A percentile compares a stretch with the other conserved stretches of the same genome.
Conservation (phyloP, 108 stramenopile species). For the Discostella stelligeroides region DNA sequence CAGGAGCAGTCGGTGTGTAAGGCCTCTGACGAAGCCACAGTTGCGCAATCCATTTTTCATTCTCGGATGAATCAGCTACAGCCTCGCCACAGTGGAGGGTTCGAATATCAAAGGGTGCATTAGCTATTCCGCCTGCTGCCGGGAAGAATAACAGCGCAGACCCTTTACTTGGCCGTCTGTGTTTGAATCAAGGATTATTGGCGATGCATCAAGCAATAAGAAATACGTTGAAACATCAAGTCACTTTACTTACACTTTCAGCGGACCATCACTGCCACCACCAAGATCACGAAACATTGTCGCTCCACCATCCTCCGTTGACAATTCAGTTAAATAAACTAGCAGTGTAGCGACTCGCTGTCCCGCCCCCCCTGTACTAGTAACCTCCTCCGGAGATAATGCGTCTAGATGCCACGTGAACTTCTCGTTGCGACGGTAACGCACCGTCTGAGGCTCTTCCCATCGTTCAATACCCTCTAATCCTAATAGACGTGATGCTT, state of each 20-base stretch:
- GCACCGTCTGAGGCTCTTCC: slow-evolving; percentile 88
- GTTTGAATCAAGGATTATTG: too few relatives aligned
- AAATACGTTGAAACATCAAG: too few relatives aligned
- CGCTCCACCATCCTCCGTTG: slow-evolving; percentile 62
- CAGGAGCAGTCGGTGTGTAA: slow-evolving; percentile 71
- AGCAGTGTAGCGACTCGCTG: slow-evolving; percentile 80
- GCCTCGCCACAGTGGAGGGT: slow-evolving; percentile 84
- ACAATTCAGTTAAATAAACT: slow-evolving; percentile 75
- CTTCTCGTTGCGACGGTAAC: slow-evolving; percentile 73
- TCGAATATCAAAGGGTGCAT: slow-evolving; percentile 77
- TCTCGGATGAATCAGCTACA: slow-evolving; percentile 47
- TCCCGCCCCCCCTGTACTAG: slow-evolving; percentile 52
- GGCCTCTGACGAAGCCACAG: slow-evolving; percentile 67
- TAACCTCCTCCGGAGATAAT: slow-evolving; percentile 55
- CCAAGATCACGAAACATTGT: slow-evolving; percentile 84
- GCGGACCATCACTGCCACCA: slow-evolving; percentile 33
- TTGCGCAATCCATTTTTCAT: slow-evolving; percentile 86
- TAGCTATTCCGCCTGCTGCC: slow-evolving; percentile 75
- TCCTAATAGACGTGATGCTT: slow-evolving; percentile 75
- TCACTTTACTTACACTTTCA: slow-evolving; percentile 68
- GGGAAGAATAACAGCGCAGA: slow-evolving; percentile 87
- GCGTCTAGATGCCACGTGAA: slow-evolving; percentile 90
- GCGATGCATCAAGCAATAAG: too few relatives aligned
- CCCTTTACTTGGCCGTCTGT: slow-evolving; percentile 76
- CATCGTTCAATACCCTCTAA: slow-evolving; percentile 63